phyloP scores from a whole-genome alignment of 140 eudicot species.

The Stevia rebaudiana region DNA sequence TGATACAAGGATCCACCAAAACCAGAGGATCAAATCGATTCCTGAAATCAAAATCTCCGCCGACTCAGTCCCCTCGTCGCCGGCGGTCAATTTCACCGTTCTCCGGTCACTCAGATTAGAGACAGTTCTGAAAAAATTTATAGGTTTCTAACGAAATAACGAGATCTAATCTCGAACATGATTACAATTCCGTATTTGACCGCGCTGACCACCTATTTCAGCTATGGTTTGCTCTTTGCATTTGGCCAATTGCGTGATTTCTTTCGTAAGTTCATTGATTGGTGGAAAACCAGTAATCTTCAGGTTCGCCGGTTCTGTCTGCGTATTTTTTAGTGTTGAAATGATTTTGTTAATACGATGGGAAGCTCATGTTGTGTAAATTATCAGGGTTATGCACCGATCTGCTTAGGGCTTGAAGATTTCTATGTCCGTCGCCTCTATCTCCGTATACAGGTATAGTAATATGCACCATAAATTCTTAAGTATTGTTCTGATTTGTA shows the following conservation, averaged over 20 bases:
- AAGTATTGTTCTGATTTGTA: neutral
- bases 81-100: slow-evolving; percentile 23
- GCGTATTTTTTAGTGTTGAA: neutral
- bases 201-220: slow-evolving; percentile 86
- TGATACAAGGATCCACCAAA: slow-evolving; percentile 13
- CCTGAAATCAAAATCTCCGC: slow-evolving; percentile 23
- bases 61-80: slow-evolving; percentile 8
- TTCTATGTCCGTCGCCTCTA: slow-evolving; percentile 83
- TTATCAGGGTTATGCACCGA: slow-evolving; percentile 89
- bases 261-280: slow-evolving; percentile 65
- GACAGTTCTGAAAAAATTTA: neutral
- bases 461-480: slow-evolving; percentile 13
- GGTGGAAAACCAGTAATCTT: slow-evolving; percentile 73
- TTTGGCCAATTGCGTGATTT: slow-evolving; percentile 97
- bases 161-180: slow-evolving; percentile 40
- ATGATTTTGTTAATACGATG: neutral
- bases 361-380: neutral
- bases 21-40: slow-evolving; percentile 25
- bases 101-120: slow-evolving; percentile 18
- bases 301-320: slow-evolving; percentile 39
- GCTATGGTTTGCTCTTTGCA: slow-evolving; percentile 87
- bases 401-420: slow-evolving; percentile 95
- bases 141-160: neutral
- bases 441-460: slow-evolving; percentile 38
- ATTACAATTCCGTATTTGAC: slow-evolving; percentile 88